A percentile compares a stretch with the other conserved stretches of the same genome.
Conservation (phyloP, 2,329 filamentous ascomycete species). For the Stagonosporopsis cucurbitacearum region DNA sequence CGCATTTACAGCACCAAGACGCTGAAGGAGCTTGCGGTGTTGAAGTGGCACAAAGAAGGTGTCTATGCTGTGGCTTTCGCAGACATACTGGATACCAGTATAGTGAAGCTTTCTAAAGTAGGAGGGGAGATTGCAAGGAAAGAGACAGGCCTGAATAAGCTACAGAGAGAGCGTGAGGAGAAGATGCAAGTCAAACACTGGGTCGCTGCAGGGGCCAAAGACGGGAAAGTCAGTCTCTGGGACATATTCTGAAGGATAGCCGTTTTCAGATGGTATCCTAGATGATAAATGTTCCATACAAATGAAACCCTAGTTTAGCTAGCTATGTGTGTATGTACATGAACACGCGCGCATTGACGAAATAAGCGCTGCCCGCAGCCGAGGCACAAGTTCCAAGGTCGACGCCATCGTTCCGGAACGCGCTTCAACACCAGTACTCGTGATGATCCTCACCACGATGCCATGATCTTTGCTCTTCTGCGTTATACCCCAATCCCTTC, state of each 20-base stretch:
- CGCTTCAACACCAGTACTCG: constrained; percentile 5
- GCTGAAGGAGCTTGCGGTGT: constrained; percentile 84
- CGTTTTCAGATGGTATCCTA: too few species aligned
- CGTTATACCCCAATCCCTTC: constrained; percentile 1
- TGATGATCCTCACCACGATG: constrained; percentile 11
- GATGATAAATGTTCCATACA: too few species aligned
- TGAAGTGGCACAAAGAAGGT: constrained; percentile 93
- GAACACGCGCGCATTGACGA: neutral
- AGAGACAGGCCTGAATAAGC: constrained; percentile 28
- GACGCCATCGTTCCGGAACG: constrained; percentile 13
- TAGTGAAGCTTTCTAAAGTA: neutral
- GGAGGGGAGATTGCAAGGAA: constrained; percentile 7
- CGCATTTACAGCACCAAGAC: constrained; percentile 82
- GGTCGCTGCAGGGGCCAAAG: constrained; percentile 89
- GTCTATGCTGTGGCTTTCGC: constrained; percentile 83
- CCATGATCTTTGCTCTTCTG: constrained; percentile 3
- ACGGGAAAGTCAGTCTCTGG: constrained; percentile 95
- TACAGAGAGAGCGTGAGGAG: constrained; percentile 47
- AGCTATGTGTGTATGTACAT: neutral
- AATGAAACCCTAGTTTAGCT: too few species aligned
- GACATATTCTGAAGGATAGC: constrained; percentile 71
- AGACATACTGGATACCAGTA: constrained; percentile 39
- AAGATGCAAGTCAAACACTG: constrained; percentile 79
- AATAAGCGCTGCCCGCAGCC: constrained; percentile 24
- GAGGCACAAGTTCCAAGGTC: constrained; percentile 23